Percentiles rank a stretch among this genome's conserved stretches.
phyloP scores from a whole-genome alignment of 768 basidiomycete genomes.

The Lactarius hengduanensis region DNA sequence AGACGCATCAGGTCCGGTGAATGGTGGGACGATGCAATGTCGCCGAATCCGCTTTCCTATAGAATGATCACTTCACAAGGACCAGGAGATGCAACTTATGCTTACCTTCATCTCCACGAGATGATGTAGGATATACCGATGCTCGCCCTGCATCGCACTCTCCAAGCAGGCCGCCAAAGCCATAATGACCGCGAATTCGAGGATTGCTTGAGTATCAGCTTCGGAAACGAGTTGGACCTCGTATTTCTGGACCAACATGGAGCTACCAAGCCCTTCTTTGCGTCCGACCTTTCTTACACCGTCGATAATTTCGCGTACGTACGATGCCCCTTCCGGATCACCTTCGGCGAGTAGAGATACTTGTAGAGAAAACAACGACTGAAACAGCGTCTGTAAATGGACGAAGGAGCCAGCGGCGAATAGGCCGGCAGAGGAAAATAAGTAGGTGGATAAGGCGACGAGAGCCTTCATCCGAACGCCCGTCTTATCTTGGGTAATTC shows the following conservation, averaged over 20 bases:
- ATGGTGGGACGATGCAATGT: slow-evolving; percentile 32
- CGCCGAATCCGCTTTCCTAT: slow-evolving; percentile 19
- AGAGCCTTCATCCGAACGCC: slow-evolving; percentile 50
- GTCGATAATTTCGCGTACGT: slow-evolving; percentile 45
- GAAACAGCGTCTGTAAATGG: slow-evolving; percentile 51
- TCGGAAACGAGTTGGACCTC: slow-evolving; percentile 34
- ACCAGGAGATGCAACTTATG: not conserved
- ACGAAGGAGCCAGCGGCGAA: slow-evolving; percentile 44
- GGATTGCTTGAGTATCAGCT: slow-evolving; percentile 33
- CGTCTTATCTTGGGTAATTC: slow-evolving; percentile 37
- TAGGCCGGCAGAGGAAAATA: slow-evolving; percentile 45
- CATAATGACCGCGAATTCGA: slow-evolving; percentile 48
- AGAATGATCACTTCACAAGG: not conserved
- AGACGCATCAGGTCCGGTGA: slow-evolving; percentile 49
- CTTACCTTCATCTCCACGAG: slow-evolving; percentile 6
- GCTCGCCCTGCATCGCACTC: slow-evolving; percentile 39
- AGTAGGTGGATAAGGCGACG: slow-evolving; percentile 45
- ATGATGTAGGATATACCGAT: slow-evolving; percentile 8
- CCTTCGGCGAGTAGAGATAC: slow-evolving; percentile 37
- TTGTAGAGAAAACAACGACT: slow-evolving; percentile 51
- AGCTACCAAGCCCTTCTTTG: slow-evolving; percentile 50
- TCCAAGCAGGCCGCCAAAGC: slow-evolving; percentile 47
- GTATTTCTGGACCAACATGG: slow-evolving; percentile 52
- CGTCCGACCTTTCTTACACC: slow-evolving; percentile 48
- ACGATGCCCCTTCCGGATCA: slow-evolving; percentile 35